Conservation (phyloP, 805 yeast species). For the Wickerhamia fluorescens region DNA sequence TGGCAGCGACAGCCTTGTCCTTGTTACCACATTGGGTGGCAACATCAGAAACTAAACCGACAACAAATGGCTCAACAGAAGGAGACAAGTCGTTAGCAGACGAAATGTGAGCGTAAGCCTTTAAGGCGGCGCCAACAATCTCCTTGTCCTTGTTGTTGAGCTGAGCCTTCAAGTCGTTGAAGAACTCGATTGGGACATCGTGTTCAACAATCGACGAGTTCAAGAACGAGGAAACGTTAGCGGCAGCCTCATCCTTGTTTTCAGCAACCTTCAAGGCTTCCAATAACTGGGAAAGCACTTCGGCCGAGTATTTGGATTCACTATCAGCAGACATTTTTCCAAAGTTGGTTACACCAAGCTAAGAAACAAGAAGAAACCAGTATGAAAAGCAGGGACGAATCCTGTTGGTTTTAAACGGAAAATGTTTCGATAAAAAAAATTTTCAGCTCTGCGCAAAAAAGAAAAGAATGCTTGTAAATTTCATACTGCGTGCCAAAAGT, state of each 20-base stretch:
- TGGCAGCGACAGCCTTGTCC: slow-evolving; percentile 63
- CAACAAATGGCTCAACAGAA: slow-evolving; percentile 93
- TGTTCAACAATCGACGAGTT: slow-evolving; percentile 97
- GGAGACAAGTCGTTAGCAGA: slow-evolving; percentile 72
- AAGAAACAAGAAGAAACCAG: slow-evolving; percentile 11
- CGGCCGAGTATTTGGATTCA: slow-evolving; percentile 56
- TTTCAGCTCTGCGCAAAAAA: no score
- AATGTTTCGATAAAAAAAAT: no score
- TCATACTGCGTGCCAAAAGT: no score
- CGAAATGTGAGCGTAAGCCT: slow-evolving; percentile 81
- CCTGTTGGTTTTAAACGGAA: no score
- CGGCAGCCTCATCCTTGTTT: slow-evolving; percentile 77
- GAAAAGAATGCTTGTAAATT: no score
- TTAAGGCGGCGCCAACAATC: slow-evolving; percentile 70
- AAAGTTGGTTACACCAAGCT: slow-evolving; percentile 17
- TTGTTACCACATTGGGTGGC: slow-evolving; percentile 86
- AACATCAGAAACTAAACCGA: slow-evolving; percentile 64
- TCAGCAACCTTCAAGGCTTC: slow-evolving; percentile 91
- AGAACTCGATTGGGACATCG: slow-evolving; percentile 90
- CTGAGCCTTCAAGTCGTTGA: slow-evolving; percentile 66
- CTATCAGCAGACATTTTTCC: slow-evolving; percentile 45
- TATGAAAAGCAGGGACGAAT: no score
- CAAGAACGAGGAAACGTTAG: slow-evolving; percentile 85
- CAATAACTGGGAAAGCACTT: slow-evolving; percentile 91
- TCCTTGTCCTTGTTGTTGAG: slow-evolving; percentile 64